These are phyloP conservation scores for Aeschynomene evenia DNA, from an alignment of 306 rosid species.

Conservation along the genomic window DNA sequence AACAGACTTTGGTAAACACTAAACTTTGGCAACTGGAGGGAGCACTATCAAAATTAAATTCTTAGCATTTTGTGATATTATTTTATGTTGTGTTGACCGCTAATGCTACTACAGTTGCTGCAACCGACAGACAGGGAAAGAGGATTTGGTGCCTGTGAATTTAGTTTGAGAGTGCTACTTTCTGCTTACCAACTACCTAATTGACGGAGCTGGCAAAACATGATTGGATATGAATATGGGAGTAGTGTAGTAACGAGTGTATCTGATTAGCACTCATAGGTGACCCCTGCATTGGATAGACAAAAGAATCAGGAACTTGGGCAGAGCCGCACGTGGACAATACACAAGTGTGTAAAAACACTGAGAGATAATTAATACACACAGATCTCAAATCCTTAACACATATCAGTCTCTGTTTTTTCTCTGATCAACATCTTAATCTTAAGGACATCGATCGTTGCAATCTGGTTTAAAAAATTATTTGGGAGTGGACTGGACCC, in stretches of 20 bases:
- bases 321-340: slow-evolving; percentile 43
- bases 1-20: not conserved
- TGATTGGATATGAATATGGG: not conserved
- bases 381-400: not conserved
- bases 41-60: too few species aligned
- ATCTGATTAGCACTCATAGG: not conserved
- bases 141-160: not conserved
- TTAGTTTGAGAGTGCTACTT: not conserved
- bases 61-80: too few species aligned
- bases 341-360: slow-evolving; percentile 18
- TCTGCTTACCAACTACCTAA: not conserved
- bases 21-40: too few species aligned
- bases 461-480: too few species aligned
- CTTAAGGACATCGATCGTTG: too few species aligned
- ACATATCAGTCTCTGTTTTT: too few species aligned
- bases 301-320: not conserved
- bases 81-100: slow-evolving; percentile 35
- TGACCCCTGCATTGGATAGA: not conserved
- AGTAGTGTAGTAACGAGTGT: not conserved
- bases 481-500: too few species aligned
- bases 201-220: not conserved
- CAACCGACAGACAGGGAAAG: slow-evolving; percentile 32
- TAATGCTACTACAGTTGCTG: not conserved
- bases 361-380: not conserved
- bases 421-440: too few species aligned